Conservation (phyloP, 2,329 filamentous ascomycete species). For the Phyllosticta paracitricarpa region DNA sequence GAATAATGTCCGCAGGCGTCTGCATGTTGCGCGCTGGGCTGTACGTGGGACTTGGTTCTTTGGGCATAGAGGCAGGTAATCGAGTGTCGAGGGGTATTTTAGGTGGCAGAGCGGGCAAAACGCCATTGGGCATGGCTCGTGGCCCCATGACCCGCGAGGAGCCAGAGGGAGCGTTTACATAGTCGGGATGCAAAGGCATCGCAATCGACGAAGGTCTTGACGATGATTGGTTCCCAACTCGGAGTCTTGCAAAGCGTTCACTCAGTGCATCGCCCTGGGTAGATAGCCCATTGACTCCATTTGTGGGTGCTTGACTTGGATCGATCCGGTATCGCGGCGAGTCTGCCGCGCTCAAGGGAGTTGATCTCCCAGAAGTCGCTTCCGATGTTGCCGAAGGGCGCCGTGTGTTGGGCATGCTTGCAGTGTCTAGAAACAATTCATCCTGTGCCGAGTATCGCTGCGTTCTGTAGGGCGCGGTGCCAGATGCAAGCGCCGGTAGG, state of each 20-base stretch:
- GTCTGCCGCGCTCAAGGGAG: constrained; percentile 16
- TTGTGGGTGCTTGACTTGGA: constrained; percentile 54
- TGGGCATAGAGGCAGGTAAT: constrained; percentile 52
- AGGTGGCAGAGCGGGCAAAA: constrained; percentile 28
- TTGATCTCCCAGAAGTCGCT: constrained; percentile 14
- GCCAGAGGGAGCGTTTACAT: constrained; percentile 8
- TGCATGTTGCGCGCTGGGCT: constrained; percentile 66
- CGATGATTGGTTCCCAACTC: background rate
- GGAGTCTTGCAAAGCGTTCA: constrained; percentile 29
- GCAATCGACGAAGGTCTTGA: constrained; percentile 20
- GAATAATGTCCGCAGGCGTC: constrained; percentile 53
- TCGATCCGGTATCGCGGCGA: constrained; percentile 34
- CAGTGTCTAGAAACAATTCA: constrained; percentile 12
- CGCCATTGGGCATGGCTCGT: constrained; percentile 35
- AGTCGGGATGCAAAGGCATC: constrained; percentile 34
- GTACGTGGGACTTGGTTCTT: constrained; percentile 65
- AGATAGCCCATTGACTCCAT: background rate
- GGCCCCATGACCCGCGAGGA: background rate
- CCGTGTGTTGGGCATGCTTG: constrained; percentile 11
- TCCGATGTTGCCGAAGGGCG: constrained; percentile 17
- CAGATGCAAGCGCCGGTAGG: background rate
- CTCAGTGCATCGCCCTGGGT: constrained; percentile 20
- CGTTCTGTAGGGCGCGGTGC: background rate
- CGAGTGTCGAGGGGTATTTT: constrained; percentile 41
- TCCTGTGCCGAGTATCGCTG: constrained; percentile 11